Base-by-base conservation (phyloP, 306 rosid genomes). In the Heteromeles arbutifolia region DNA sequence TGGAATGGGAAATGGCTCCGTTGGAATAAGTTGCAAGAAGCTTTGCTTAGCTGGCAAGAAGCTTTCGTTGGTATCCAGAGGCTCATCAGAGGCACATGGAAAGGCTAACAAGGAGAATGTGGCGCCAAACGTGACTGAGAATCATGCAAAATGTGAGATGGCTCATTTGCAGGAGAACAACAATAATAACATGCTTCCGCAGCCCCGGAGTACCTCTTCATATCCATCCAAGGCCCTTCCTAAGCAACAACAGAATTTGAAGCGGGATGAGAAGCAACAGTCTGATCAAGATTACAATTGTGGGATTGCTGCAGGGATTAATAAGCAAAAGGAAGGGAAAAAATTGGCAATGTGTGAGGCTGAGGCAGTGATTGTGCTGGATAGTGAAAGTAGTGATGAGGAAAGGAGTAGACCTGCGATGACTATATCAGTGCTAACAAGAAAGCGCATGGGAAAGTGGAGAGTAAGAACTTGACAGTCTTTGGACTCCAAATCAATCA, bases 331-430 rank as follows among this genome's bases (percentile, higher is more conserved):
- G 74, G 75, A 66, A 48, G 58, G 18, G 4, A 77, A 80, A 74
- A 76, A 65, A 37, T 10, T 75, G 4, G 26, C 48, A 68, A 44
- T 25, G 19, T 24, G n/a, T 0, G 37, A 50, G 59, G 6, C 75
- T 3, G 80, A 84, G 41, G 59, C 78, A 2, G 78, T 73, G 17
- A 74, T 84, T 26, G 87, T 84, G 59, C 18, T 84, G 45, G 87
- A 84, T 32, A 84, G 87, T 50, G 87, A 81, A 74, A 80, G 78
- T 32, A 81, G 87, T 24, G 82, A 81, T 53, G 87, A 80, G 67
- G 82, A 84, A 63, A 75, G 56, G 67, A 26, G 58, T 5, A 68
- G 2, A 1, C 58, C 65, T 63, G 53, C 24, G 14, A 74, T 68
- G 79, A 26, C 79, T 4, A 74, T 70, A 70, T 62, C 82, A 15